Base-by-base conservation (phyloP, 1,139 yeast genomes). In the Saccharomyces hybrid region DNA sequence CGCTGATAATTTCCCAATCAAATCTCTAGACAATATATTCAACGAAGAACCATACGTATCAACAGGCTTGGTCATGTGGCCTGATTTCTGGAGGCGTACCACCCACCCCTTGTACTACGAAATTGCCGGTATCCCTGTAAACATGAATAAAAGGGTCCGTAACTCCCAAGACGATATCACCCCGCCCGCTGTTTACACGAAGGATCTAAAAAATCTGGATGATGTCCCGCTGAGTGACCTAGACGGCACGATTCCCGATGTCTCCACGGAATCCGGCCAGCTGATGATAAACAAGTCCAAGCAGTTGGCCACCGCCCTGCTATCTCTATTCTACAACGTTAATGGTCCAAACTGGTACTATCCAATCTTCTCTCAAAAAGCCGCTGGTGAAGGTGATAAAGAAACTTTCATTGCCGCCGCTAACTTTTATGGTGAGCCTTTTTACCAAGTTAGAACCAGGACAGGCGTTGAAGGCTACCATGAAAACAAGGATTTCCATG, bases 361-460 rank as follows among this genome's bases (percentile, higher is more conserved):
- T 69, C 95, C 95, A n/a, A 76, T 89, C 50, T 79, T 89, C 53
- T 84, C 93, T 0, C 96, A 88, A 71, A 91, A 91, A 13, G 82
- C 88, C 0, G 86, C 84, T 55, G 96, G 97, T 48, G 95, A 88
- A 72, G 96, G 96, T 58, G 96, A 89, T 69, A 89, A 88, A 68
- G 97, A 89, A 67, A 88, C 96, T 0, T 89, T 87, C 65, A 73
- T 87, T 53, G 91, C 96, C 0, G 91, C 93, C 0, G 84, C 95
- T 0, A 78, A 79, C 49, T 88, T 86, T 1, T 71, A 85, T 54
- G 72, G 74, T 7, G 78, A 82, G 51, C 75, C 80, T 1, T 84
- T 75, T 60, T 86, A 88, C 65, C 91, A 86, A 68, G 89, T 87
- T n/a, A 78, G 80, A 50, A 76, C 67, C 1, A 55, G 55, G 20